Evolutionary conservation across 192 early-diverging fungal genomes (phyloP).

Genomic region (Lobulomyces angularis): DNA sequence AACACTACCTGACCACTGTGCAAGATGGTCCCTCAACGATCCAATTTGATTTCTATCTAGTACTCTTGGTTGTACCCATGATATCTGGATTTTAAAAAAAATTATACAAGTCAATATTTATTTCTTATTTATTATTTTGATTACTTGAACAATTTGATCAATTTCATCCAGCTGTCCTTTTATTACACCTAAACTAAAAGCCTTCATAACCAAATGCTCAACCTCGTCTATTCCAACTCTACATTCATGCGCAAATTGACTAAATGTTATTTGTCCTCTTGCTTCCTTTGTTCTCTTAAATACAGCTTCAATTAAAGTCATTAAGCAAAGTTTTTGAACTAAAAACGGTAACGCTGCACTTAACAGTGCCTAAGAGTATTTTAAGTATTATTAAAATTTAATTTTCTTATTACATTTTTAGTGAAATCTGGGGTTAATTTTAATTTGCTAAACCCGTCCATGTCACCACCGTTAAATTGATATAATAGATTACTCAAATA

Average conservation of each 20-base stretch:
- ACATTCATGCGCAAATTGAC: conserved; percentile 69
- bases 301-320: conserved; percentile 90
- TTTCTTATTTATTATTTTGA: background rate
- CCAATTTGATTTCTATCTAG: conserved; percentile 81
- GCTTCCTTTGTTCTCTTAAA: conserved; percentile 71
- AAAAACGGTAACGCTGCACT: conserved; percentile 60
- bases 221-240: conserved; percentile 68
- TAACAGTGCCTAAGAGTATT: conserved; percentile 57
- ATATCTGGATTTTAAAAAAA: conserved; percentile 33
- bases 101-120: background rate
- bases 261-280: conserved; percentile 66
- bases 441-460: conserved; percentile 80
- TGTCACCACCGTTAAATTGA: conserved; percentile 87
- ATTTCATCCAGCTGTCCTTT: conserved; percentile 94
- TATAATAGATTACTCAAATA: conserved; percentile 81
- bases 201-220: conserved; percentile 98
- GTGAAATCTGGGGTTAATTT: conserved; percentile 46
- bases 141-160: conserved; percentile 61
- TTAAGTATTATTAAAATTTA: conserved; percentile 4
- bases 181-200: conserved; percentile 81
- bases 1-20: conserved; percentile 78
- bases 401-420: conserved; percentile 27
- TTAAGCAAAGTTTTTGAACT: conserved; percentile 91
- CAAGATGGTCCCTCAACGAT: conserved; percentile 65
- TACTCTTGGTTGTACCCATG: conserved; percentile 97